Conservation (phyloP, 2,329 filamentous ascomycete genomes). For the Biscogniauxia marginata region DNA sequence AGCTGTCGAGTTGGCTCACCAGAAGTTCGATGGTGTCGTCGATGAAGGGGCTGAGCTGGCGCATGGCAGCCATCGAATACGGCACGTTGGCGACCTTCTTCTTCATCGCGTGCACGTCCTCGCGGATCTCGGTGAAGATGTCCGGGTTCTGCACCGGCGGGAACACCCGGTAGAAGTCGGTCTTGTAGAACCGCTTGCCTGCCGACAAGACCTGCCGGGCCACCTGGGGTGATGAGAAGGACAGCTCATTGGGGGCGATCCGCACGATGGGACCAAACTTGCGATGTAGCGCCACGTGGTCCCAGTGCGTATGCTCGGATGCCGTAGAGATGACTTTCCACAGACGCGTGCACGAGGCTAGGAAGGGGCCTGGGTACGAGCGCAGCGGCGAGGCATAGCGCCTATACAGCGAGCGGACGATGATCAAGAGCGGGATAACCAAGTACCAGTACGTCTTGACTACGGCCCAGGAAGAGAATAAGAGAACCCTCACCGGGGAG, state of each 20-base stretch:
- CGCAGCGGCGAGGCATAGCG: slow-evolving; percentile 35
- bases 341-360: slow-evolving; percentile 35
- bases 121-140: slow-evolving; percentile 56
- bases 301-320: slow-evolving; percentile 39
- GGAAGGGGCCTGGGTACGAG: slow-evolving; percentile 28
- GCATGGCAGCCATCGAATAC: slow-evolving; percentile 54
- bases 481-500: slow-evolving; percentile 28
- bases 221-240: slow-evolving; percentile 44
- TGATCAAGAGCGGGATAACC: slow-evolving; percentile 29
- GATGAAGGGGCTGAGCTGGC: slow-evolving; percentile 50
- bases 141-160: slow-evolving; percentile 56
- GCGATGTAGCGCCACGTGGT: slow-evolving; percentile 44
- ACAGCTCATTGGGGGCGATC: slow-evolving; percentile 49
- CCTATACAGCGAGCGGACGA: slow-evolving; percentile 30
- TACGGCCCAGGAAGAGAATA: slow-evolving; percentile 31
- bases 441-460: slow-evolving; percentile 33
- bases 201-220: slow-evolving; percentile 46
- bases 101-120: slow-evolving; percentile 54
- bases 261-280: slow-evolving; percentile 49
- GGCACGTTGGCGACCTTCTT: slow-evolving; percentile 52
- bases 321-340: slow-evolving; percentile 43
- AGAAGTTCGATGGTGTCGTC: slow-evolving; percentile 50
- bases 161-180: slow-evolving; percentile 53
- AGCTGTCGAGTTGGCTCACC: slow-evolving; percentile 40
- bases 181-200: slow-evolving; percentile 53